Percentiles rank a stretch among this genome's conserved stretches.
These are phyloP conservation scores for Chlamydomonas eustigma DNA, from an alignment of 139 green algal species.

Conservation along the genomic window DNA sequence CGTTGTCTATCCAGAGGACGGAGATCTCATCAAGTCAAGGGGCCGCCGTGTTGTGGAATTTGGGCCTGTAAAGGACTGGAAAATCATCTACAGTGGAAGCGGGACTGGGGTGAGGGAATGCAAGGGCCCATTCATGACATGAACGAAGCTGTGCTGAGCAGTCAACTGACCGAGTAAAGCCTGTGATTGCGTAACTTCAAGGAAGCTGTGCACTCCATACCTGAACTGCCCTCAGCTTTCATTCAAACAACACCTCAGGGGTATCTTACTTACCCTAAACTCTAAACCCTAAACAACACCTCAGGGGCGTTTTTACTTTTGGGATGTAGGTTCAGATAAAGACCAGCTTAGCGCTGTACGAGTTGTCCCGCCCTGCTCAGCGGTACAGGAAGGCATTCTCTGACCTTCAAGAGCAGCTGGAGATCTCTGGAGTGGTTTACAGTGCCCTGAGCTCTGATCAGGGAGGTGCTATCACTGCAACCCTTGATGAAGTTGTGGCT, in stretches of 20 bases:
- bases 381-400: slow-evolving; percentile 54
- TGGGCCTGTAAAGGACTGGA: slow-evolving; percentile 52
- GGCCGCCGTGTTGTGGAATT: slow-evolving; percentile 36
- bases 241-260: too few relatives aligned
- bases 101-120: background rate
- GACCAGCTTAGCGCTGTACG: slow-evolving; percentile 40
- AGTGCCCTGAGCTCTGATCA: slow-evolving; percentile 37
- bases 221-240: too few relatives aligned
- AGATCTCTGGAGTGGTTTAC: slow-evolving; percentile 35
- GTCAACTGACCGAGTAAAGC: too few relatives aligned
- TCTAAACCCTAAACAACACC: slow-evolving; percentile 3
- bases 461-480: slow-evolving; percentile 38
- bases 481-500: slow-evolving; percentile 63
- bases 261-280: too few relatives aligned
- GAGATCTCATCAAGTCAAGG: slow-evolving; percentile 30
- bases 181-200: too few relatives aligned
- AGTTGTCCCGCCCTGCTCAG: slow-evolving; percentile 26
- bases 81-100: slow-evolving; percentile 17
- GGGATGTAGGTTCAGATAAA: slow-evolving; percentile 25
- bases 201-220: too few relatives aligned
- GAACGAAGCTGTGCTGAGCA: too few relatives aligned
- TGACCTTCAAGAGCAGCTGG: slow-evolving; percentile 49
- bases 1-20: slow-evolving; percentile 34
- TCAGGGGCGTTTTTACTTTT: too few relatives aligned
- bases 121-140: too few relatives aligned